Percentiles rank a stretch among this genome's conserved stretches.
phyloP scores from a whole-genome alignment of 257 asterid genomes.

The Plantago major region DNA sequence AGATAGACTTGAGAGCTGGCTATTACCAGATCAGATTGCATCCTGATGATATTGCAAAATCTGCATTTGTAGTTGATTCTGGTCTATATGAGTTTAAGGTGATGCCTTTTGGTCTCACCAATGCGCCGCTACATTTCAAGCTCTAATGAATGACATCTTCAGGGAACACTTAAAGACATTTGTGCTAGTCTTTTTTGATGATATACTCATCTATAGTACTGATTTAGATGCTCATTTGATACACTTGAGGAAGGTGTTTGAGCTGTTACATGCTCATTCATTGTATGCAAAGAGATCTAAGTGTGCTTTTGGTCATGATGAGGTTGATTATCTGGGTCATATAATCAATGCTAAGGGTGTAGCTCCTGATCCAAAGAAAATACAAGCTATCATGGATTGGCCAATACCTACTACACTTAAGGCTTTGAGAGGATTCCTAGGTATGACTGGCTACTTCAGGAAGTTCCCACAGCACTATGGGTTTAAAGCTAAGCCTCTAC shows the following conservation, averaged over 20 bases:
- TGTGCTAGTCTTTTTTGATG: background rate
- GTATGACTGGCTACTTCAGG: background rate
- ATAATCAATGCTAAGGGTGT: background rate
- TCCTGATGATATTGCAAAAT: too few relatives aligned
- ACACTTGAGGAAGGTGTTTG: background rate
- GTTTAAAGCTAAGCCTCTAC: background rate
- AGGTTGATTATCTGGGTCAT: background rate
- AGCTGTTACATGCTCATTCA: background rate
- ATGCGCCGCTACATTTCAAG: too few relatives aligned
- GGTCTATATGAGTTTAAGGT: too few relatives aligned
- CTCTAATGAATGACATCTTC: too few relatives aligned
- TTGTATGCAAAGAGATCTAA: background rate
- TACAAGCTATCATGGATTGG: background rate
- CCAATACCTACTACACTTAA: background rate
- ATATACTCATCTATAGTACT: background rate
- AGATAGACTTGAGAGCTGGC: too few relatives aligned
- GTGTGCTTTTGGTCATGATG: background rate
- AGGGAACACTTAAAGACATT: background rate
- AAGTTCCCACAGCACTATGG: background rate
- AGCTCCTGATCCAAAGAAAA: background rate
- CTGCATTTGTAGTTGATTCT: too few relatives aligned
- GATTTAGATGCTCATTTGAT: accelerated
- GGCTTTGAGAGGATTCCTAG: background rate
- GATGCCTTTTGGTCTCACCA: too few relatives aligned
- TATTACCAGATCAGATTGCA: too few relatives aligned